phyloP scores from a whole-genome alignment of 345 rosid species.

The Lepidium africanum region DNA sequence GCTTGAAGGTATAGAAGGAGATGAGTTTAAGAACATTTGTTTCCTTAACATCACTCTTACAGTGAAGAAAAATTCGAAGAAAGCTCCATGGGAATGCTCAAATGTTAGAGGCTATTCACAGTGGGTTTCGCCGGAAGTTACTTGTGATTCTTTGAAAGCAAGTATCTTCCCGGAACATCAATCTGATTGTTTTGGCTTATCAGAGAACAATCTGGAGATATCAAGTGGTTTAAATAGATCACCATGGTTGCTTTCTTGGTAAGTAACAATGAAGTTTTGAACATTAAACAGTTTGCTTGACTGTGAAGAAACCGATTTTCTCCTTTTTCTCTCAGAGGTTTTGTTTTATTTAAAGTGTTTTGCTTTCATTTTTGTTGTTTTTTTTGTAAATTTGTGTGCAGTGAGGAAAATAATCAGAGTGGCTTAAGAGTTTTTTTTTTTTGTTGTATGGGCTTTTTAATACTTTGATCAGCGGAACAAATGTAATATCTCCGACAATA shows the following conservation, averaged over 20 bases:
- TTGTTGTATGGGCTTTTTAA: conserved; percentile 8
- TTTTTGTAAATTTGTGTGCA: conserved; percentile 72
- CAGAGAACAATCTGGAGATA: conserved; percentile 30
- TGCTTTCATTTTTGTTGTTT: conserved; percentile 27
- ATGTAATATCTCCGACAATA: conserved; percentile 19
- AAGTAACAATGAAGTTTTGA: conserved; percentile 1
- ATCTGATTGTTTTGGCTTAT: conserved; percentile 58
- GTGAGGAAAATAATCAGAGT: conserved; percentile 51
- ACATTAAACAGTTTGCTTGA: conserved; percentile 20
- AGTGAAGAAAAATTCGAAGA: conserved; percentile 25
- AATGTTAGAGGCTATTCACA: conserved; percentile 68
- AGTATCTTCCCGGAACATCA: conserved; percentile 52
- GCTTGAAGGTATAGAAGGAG: conserved; percentile 80
- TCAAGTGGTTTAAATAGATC: conserved; percentile 34
- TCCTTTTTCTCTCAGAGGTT: conserved; percentile 11
- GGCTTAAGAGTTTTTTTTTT: conserved; percentile 23
- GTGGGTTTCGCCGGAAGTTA: conserved; percentile 54
- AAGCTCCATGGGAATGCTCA: conserved; percentile 76
- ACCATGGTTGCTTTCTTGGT: conserved; percentile 63
- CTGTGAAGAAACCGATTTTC: conserved; percentile 26
- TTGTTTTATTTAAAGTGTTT: conserved; percentile 14
- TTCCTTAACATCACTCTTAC: conserved; percentile 52
- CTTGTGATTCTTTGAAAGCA: conserved; percentile 55
- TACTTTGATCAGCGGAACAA: conserved; percentile 21
- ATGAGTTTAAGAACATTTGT: conserved; percentile 61